phyloP scores from a whole-genome alignment of 169 alveolate genomes.

The Plasmodium reichenowi region DNA sequence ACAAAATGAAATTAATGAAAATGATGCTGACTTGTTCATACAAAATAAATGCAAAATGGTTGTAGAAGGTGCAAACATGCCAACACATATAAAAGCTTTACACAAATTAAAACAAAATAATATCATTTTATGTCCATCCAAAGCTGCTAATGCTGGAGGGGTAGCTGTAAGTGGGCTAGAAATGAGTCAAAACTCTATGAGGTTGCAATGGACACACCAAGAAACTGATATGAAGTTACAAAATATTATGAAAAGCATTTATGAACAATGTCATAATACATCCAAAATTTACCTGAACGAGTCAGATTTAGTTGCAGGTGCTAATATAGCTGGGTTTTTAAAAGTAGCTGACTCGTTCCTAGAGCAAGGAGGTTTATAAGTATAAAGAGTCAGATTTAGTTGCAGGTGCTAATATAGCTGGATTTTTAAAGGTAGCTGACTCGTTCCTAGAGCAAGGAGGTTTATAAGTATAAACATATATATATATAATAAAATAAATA shows the following conservation, averaged over 20 bases:
- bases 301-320: conserved; percentile 88
- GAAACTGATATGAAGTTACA: conserved; percentile 85
- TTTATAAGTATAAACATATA: conserved; percentile 16
- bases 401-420: conserved; percentile 92
- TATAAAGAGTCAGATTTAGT: conserved; percentile 80
- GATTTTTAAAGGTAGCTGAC: conserved; percentile 90
- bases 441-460: conserved; percentile 87
- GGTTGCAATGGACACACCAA: conserved; percentile 85
- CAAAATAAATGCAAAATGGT: conserved; percentile 81
- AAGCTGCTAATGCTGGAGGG: conserved; percentile 93
- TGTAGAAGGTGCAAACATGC: conserved; percentile 92
- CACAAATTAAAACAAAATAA: conserved; percentile 78
- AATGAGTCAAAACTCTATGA: conserved; percentile 90
- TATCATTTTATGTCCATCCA: conserved; percentile 88
- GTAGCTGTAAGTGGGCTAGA: conserved; percentile 91
- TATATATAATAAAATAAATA: too few species aligned
- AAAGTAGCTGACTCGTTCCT: conserved; percentile 89
- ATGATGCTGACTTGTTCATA: conserved; percentile 86
- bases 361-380: conserved; percentile 84
- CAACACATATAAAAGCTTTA: conserved; percentile 87
- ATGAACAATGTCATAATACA: conserved; percentile 82
- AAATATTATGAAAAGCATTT: conserved; percentile 83
- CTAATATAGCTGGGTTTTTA: conserved; percentile 90
- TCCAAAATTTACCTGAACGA: conserved; percentile 79
- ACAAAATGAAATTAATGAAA: conserved; percentile 86